Base-by-base conservation (phyloP, 306 rosid species). In the Canavalia ensiformis region DNA sequence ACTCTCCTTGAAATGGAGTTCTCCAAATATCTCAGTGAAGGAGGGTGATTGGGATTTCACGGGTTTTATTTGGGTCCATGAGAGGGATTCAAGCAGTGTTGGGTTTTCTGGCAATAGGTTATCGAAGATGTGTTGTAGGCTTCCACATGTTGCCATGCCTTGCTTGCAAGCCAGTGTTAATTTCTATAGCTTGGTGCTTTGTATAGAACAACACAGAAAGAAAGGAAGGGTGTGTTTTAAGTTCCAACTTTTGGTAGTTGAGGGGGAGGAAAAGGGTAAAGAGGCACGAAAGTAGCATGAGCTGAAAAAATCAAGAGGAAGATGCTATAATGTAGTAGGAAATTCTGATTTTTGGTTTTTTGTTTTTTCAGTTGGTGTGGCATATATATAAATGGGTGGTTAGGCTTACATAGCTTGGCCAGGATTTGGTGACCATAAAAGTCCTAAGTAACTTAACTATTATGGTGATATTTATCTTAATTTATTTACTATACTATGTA, bases 11-110 rank as follows among this genome's bases (percentile, higher is more conserved):
- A 90, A 93, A 87, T 93, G 90, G 49, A 93, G 96, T 63, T 91
- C 98, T 44, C 96, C 96, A 74, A 95, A 95, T 75, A 95, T 88
- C 88, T 91, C 99, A 4, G 92, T 90, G 60, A 87, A 90, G 44
- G 97, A 86, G 0, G 88, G 73, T 6, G 88, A 56, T 7, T 51
- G 60, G 56, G 94, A 60, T 10, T 81, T 85, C 6, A 84, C 37
- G 5, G 91, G 85, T 42, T 86, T 86, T 10, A 90, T 90, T 75
- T 86, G 90, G 85, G 85, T 91, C 90, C 90, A 80, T 58, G 94
- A 83, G 77, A 93, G 90, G 75, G 95, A 81, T 75, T 91, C 92
- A 46, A 89, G 82, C 3, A 93, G 87, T 4, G 92, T 85, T 39
- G 94, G 84, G 13, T 77, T 91, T 64, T 89, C 91, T 0, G 95